Base-by-base conservation (phyloP, 441 rosid species). In the Raphanus hybrid region DNA sequence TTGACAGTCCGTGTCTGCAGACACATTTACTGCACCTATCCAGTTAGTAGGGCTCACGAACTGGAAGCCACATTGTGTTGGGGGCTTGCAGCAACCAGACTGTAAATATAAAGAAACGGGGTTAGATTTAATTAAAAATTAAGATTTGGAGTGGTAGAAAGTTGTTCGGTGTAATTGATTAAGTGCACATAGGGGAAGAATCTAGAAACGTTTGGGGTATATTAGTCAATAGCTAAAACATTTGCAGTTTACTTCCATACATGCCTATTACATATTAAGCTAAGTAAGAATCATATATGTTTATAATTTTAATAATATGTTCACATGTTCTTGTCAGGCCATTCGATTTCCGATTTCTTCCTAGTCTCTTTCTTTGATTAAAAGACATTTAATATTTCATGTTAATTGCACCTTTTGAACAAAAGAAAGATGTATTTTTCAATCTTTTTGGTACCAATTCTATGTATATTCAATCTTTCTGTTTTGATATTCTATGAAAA, bases 11-110 rank as follows among this genome's bases (percentile, higher is more conserved):
- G 86, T 89, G 78, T 92, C 98, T 1, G 91, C 98, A 0, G 87
- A 88, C 58, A 57, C 87, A 85, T 89, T 79, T 16, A 90, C 92
- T 15, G 98, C 93, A 79, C 96, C 91, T 58, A 95, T 95, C 99
- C 99, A 95, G 43, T 91, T 85, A 1, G 98, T 90, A 7, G 99
- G 98, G 63, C 89, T 94, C 62, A 92, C 89, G 32, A 91, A 94
- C 3, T 93, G 89, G 84, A 88, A 94, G 5, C 98, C 99, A 60
- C 99, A 95, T 68, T 68, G 29, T 7, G 96, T 95, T 4, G 99
- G 99, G 0, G 99, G 99, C 87, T 94, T 94, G 64, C 98, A 92
- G 77, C 98, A 92, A 72, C 99, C 99, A n/a, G 98, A 94, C 97
- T 91, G 89, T 70, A 83, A 55, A 59, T 71, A 73, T 58, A 59